Percentiles rank a stretch among this genome's conserved stretches.
Conservation (phyloP, 768 basidiomycete species). For the Lanmaoa pseudosensibilis region DNA sequence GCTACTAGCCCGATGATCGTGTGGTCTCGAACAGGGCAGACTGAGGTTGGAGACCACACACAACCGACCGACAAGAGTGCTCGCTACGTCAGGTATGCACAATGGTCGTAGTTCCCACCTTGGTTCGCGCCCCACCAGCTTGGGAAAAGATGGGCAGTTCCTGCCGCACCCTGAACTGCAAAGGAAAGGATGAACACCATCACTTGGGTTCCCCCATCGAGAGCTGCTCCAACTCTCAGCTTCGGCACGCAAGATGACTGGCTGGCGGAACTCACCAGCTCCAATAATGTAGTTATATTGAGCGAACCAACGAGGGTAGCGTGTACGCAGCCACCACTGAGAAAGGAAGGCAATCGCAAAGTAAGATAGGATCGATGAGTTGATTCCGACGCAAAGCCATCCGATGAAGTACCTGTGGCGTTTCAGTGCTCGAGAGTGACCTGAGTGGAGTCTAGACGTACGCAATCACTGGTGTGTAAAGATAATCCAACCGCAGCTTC, state of each 20-base stretch:
- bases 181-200: slow-evolving; percentile 56
- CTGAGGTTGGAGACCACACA: neutral
- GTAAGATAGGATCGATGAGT: slow-evolving; percentile 47
- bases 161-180: slow-evolving; percentile 52
- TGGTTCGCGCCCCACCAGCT: slow-evolving; percentile 62
- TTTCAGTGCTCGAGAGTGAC: slow-evolving; percentile 5
- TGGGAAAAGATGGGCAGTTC: slow-evolving; percentile 49
- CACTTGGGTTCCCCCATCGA: slow-evolving; percentile 45
- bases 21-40: neutral
- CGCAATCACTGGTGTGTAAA: slow-evolving; percentile 37
- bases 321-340: slow-evolving; percentile 57
- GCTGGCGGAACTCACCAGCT: slow-evolving; percentile 41
- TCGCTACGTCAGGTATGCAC: slow-evolving; percentile 21
- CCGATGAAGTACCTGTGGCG: slow-evolving; percentile 38
- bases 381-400: slow-evolving; percentile 53
- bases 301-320: slow-evolving; percentile 66
- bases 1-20: neutral
- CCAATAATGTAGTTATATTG: slow-evolving; percentile 67
- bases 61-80: neutral
- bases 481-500: slow-evolving; percentile 26
- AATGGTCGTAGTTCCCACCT: slow-evolving; percentile 39
- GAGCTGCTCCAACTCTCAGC: slow-evolving; percentile 20
- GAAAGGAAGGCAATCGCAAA: slow-evolving; percentile 56
- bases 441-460: slow-evolving; percentile 4
- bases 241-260: neutral